Evolutionary conservation across 345 rosid species (phyloP).

Genomic region (Brassica incana): DNA sequence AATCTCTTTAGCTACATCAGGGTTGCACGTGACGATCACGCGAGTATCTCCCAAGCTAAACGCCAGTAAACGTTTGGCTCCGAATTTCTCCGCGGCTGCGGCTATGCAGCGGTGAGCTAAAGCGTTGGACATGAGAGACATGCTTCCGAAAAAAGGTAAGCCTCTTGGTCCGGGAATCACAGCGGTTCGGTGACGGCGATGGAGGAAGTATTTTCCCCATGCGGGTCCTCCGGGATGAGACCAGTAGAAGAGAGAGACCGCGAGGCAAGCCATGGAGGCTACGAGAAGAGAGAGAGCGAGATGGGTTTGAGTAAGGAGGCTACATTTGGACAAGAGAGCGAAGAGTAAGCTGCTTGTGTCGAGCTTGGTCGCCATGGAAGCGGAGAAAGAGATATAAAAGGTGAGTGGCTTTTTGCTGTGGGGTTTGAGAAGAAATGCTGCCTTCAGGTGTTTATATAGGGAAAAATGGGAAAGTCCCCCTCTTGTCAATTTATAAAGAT

Average conservation of each 20-base stretch:
- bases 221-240: conserved; percentile 76
- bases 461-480: neutral
- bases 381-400: conserved; percentile 4
- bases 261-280: conserved; percentile 41
- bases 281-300: conserved; percentile 49
- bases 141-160: conserved; percentile 64
- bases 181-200: conserved; percentile 14
- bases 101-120: conserved; percentile 66
- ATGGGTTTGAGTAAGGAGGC: conserved; percentile 42
- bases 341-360: conserved; percentile 49
- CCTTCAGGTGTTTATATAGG: conserved; percentile 34
- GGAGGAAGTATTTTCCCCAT: conserved; percentile 59
- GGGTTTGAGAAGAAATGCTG: conserved; percentile 28
- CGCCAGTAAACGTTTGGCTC: conserved; percentile 68
- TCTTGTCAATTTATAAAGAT: neutral
- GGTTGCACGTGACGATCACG: conserved; percentile 62
- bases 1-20: conserved; percentile 68
- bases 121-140: conserved; percentile 57
- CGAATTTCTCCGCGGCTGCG: conserved; percentile 47
- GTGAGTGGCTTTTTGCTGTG: conserved; percentile 33
- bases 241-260: conserved; percentile 53
- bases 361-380: conserved; percentile 49
- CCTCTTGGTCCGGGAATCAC: conserved; percentile 77
- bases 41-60: conserved; percentile 72
- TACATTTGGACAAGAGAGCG: conserved; percentile 62